Evolutionary conservation across 306 rosid species (phyloP), one percentile per base, ranked within the genome.

Genomic region (Vachellia collinsii): DNA sequence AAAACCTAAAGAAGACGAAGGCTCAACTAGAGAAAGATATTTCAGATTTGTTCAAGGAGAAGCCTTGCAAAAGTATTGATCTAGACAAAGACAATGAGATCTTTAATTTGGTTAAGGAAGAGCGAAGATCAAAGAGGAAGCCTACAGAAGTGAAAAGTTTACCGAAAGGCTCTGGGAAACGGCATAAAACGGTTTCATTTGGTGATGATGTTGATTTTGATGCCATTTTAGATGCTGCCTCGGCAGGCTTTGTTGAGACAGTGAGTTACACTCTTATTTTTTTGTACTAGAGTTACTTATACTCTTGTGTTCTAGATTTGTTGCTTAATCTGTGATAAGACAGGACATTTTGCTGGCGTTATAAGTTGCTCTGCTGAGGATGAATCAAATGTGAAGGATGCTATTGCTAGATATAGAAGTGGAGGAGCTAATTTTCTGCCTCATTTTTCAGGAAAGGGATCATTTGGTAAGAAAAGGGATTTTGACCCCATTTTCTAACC

Each of bases 221-320:
- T 75, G 93, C 97, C 76, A 89, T 82, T 82, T 83, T 91, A 88
- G 99, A 95, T 90, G 97, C 98, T 42, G 98, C 98, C 74, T 89
- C 99, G 41, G 85, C 91, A 4, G 97, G 99, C 70, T 90, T 95
- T 87, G 91, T 95, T 68, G 99, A 95, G 90, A 95, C 97, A 4
- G 99, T 93, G 87, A 93, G 98, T 70, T 68, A 47, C 29, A 17
- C 46, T 47, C 70, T 81, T 23, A 7, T 8, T 42, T 42, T 42
- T 43, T 2, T 43, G 2, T 43, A 43, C 2, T 11, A 9, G 87
- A 93, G 97, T 87, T 84, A 54, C 39, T 70, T 69, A 48, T 23
- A 19, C 47, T 48, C 70, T 82, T 36, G 44, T 62, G 62, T 36
- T 20, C 59, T 77, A 19, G 48, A 47, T 13, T 1, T 56, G 46